Percentiles rank a stretch among this genome's conserved stretches.
Conservation (phyloP, 371 early-diverging fungal species). For the Funneliformis caledonium region DNA sequence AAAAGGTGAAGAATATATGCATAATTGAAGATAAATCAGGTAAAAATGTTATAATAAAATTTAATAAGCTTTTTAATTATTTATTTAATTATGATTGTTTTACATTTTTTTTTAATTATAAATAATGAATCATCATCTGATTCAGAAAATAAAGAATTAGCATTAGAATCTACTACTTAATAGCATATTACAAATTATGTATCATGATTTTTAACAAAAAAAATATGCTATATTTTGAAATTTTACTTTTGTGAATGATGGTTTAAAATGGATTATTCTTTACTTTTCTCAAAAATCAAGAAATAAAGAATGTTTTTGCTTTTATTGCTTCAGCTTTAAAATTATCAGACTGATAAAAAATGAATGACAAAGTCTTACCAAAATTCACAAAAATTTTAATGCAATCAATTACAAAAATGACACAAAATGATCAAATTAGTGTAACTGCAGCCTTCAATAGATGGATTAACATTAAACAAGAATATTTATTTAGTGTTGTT, state of each 20-base stretch:
- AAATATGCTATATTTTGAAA: not conserved
- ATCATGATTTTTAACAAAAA: not conserved
- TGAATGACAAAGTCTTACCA: not conserved
- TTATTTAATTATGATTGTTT: too few relatives aligned
- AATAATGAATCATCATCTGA: too few relatives aligned
- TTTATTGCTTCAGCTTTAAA: too few relatives aligned
- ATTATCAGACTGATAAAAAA: not conserved
- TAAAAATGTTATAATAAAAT: too few relatives aligned
- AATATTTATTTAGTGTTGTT: not conserved
- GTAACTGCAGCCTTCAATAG: slow-evolving; percentile 22
- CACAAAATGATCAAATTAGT: not conserved
- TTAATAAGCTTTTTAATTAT: too few relatives aligned
- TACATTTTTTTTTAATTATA: too few relatives aligned
- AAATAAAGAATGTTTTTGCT: too few relatives aligned
- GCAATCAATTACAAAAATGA: not conserved
- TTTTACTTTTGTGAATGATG: not conserved
- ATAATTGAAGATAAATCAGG: too few relatives aligned
- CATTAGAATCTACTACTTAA: not conserved
- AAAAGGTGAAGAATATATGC: not conserved
- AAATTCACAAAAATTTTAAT: not conserved
- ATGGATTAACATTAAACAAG: slow-evolving; percentile 7
- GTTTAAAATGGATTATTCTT: not conserved
- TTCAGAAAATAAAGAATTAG: not conserved
- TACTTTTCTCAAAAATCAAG: too few relatives aligned
- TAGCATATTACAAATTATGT: not conserved